These are phyloP conservation scores for Ascochyta koolunga DNA, from an alignment of 2,329 filamentous ascomycete genomes.

Conservation along the genomic window DNA sequence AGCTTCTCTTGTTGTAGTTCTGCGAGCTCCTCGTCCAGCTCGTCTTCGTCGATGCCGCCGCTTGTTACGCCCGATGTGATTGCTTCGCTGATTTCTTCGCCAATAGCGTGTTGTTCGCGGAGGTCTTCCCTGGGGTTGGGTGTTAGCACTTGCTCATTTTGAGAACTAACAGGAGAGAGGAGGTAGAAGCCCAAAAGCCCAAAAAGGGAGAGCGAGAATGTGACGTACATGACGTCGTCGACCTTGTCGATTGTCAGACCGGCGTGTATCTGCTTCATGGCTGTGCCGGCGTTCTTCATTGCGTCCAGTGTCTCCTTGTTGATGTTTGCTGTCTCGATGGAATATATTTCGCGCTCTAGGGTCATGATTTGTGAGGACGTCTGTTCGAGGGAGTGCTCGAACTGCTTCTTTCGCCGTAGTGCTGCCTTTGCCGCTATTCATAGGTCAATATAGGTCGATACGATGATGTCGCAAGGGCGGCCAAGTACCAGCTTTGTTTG, in stretches of 20 bases:
- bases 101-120: constrained; percentile 88
- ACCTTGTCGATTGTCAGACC: constrained; percentile 93
- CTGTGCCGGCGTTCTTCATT: constrained; percentile 88
- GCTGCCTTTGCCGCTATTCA: constrained; percentile 83
- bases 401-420: constrained; percentile 89
- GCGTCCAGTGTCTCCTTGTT: constrained; percentile 94
- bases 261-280: constrained; percentile 92
- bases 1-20: constrained; percentile 88
- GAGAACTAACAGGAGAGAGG: no score
- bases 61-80: constrained; percentile 74
- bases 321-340: constrained; percentile 97
- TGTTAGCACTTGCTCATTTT: constrained; percentile 4
- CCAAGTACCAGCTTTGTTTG: constrained; percentile 86
- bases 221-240: constrained; percentile 88
- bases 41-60: constrained; percentile 81
- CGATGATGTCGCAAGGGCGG: no score
- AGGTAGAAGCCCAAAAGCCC: no score
- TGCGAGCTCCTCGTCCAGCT: constrained; percentile 85
- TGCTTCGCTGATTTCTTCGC: constrained; percentile 87
- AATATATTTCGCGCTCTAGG: constrained; percentile 92
- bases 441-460: constrained; percentile 6
- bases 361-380: constrained; percentile 88
- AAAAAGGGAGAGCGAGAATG: no score
- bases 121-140: constrained; percentile 75
- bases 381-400: constrained; percentile 90